A percentile compares a stretch with the other conserved stretches of the same genome.
Evolutionary conservation across 2,329 filamentous ascomycete genomes (phyloP).

Genomic region (Pseudopithomyces maydicus): DNA sequence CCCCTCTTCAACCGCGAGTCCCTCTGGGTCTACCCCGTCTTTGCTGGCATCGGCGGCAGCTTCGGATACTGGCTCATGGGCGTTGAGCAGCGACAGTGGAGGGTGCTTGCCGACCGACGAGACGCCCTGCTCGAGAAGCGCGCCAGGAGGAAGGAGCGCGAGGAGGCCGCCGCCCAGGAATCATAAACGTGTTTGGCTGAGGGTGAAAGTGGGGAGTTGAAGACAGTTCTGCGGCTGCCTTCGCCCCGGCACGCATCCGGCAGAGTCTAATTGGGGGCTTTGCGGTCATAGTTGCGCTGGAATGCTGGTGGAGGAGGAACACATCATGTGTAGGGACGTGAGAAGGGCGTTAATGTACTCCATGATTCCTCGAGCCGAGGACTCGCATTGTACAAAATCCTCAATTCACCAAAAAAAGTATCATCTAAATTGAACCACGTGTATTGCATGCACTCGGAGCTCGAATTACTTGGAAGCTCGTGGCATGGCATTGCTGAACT

Average conservation of each 20-base stretch:
- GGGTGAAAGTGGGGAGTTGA: neutral
- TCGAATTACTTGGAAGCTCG: neutral
- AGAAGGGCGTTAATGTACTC: conserved; percentile 23
- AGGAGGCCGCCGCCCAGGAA: conserved; percentile 48
- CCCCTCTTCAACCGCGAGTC: conserved; percentile 85
- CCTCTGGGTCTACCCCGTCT: conserved; percentile 91
- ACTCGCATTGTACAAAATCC: conserved; percentile 40
- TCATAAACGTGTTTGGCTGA: conserved; percentile 16
- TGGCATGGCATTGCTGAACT: neutral
- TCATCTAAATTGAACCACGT: conserved; percentile 5
- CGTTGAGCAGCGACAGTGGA: conserved; percentile 81
- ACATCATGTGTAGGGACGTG: conserved; percentile 2
- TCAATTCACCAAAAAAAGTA: conserved; percentile 20
- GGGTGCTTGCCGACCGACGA: conserved; percentile 78
- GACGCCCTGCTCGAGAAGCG: conserved; percentile 86
- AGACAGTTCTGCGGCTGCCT: conserved; percentile 1
- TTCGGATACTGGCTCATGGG: conserved; percentile 98
- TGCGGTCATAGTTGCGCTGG: conserved; percentile 3
- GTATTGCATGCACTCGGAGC: neutral
- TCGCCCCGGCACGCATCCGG: neutral
- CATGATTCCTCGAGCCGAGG: conserved; percentile 33
- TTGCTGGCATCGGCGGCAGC: conserved; percentile 81
- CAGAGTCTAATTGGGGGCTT: conserved; percentile 3
- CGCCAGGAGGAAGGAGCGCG: conserved; percentile 72
- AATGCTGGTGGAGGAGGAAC: conserved; percentile 3